These are phyloP conservation scores for Colletotrichum australisinense DNA, from an alignment of 2,329 filamentous ascomycete genomes.

Conservation along the genomic window DNA sequence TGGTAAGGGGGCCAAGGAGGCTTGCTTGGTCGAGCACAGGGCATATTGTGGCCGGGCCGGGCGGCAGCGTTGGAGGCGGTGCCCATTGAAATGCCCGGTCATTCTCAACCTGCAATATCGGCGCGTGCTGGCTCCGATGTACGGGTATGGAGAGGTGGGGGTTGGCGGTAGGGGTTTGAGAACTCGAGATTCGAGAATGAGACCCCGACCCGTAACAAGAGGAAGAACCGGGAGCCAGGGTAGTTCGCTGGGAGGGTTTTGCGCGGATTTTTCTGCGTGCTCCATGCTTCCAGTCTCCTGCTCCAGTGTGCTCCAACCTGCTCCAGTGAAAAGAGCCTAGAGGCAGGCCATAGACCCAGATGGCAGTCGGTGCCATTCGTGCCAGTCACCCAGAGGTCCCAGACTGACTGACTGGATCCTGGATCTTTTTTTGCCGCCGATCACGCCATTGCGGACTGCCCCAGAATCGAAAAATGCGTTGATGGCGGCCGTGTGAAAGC, in stretches of 20 bases:
- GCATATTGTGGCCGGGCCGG: slow-evolving; percentile 9
- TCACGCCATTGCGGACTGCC: slow-evolving; percentile 27
- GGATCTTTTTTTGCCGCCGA: slow-evolving; percentile 10
- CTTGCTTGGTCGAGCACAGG: slow-evolving; percentile 13
- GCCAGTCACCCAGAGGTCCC: no score
- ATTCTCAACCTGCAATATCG: slow-evolving; percentile 30
- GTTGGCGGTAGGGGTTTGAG: slow-evolving; percentile 11
- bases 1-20: slow-evolving; percentile 13
- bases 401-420: not conserved
- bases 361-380: no score
- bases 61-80: slow-evolving; percentile 10
- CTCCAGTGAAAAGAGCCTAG: no score
- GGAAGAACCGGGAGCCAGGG: slow-evolving; percentile 31
- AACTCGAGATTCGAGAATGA: slow-evolving; percentile 13
- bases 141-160: slow-evolving; percentile 24
- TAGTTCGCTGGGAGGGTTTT: not conserved
- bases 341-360: not conserved
- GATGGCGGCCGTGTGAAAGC: slow-evolving; percentile 2
- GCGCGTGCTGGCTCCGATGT: slow-evolving; percentile 29
- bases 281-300: not conserved
- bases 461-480: slow-evolving; percentile 22
- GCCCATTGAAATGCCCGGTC: slow-evolving; percentile 21
- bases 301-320: no score
- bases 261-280: slow-evolving; percentile 10
- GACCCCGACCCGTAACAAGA: slow-evolving; percentile 25